phyloP scores from a whole-genome alignment of 2,329 filamentous ascomycete species.

The Aureobasidium sp. region DNA sequence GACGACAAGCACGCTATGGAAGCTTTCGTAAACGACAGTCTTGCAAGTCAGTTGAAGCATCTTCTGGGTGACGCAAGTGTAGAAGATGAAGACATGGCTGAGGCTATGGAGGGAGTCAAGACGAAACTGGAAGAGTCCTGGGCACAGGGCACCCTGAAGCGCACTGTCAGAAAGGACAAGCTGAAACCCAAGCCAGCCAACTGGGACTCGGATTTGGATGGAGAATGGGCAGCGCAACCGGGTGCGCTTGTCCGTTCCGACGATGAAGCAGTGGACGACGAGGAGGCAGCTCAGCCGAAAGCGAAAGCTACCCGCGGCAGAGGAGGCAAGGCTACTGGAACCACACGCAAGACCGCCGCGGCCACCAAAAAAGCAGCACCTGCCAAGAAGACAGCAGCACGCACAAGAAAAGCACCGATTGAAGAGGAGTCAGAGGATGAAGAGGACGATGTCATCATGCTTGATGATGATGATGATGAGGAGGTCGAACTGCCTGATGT shows the following conservation, averaged over 20 bases:
- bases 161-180: slow-evolving; percentile 36
- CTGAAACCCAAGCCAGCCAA: slow-evolving; percentile 65
- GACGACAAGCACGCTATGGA: slow-evolving; percentile 87
- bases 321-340: slow-evolving; percentile 37
- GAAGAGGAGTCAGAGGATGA: slow-evolving; percentile 39
- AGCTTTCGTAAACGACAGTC: slow-evolving; percentile 39
- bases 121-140: slow-evolving; percentile 65
- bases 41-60: slow-evolving; percentile 38
- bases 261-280: slow-evolving; percentile 39
- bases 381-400: slow-evolving; percentile 28
- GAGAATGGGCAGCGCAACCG: slow-evolving; percentile 74
- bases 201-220: slow-evolving; percentile 89
- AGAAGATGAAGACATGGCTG: slow-evolving; percentile 57
- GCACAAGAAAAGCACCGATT: slow-evolving; percentile 36
- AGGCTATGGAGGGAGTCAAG: slow-evolving; percentile 50
- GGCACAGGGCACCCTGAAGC: slow-evolving; percentile 55
- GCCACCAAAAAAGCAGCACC: slow-evolving; percentile 31
- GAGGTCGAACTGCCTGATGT: slow-evolving; percentile 39
- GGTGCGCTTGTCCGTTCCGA: slow-evolving; percentile 54
- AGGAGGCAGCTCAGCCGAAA: slow-evolving; percentile 26
- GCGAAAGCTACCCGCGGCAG: slow-evolving; percentile 41
- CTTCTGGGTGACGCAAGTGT: slow-evolving; percentile 55
- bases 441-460: slow-evolving; percentile 36
- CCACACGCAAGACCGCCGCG: slow-evolving; percentile 32
- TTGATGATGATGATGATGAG: slow-evolving; percentile 34